phyloP scores from a whole-genome alignment of 2,329 filamentous ascomycete species.

The Epichloe uncinata region DNA sequence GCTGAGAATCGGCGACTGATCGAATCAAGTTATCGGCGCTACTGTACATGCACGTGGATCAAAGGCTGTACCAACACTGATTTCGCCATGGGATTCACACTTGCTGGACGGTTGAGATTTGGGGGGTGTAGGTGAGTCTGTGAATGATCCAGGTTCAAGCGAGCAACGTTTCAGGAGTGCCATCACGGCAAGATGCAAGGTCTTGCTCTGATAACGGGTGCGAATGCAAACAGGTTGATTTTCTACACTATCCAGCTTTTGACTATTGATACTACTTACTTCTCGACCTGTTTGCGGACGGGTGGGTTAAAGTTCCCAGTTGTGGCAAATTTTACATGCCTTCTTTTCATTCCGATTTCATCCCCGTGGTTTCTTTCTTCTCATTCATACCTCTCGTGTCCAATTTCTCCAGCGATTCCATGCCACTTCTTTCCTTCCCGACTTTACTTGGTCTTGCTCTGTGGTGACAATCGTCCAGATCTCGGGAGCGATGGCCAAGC shows the following conservation, averaged over 20 bases:
- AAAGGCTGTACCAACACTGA: not conserved
- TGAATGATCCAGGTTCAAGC: too few species aligned
- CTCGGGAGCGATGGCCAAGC: constrained; percentile 3
- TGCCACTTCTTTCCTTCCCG: not conserved
- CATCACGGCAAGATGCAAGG: too few species aligned
- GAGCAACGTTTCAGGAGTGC: too few species aligned
- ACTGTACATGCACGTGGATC: not conserved
- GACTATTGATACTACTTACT: not conserved
- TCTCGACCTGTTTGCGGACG: too few species aligned
- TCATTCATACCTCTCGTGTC: too few species aligned
- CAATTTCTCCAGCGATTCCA: not conserved
- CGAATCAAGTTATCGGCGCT: not conserved
- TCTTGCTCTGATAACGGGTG: not conserved
- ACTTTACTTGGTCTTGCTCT: not conserved
- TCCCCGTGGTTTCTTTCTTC: too few species aligned
- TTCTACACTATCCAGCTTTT: not conserved
- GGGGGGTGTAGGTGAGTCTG: too few species aligned
- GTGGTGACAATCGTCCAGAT: not conserved
- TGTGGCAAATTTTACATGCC: not conserved
- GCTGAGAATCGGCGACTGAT: not conserved
- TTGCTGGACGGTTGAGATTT: too few species aligned
- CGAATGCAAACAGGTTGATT: not conserved
- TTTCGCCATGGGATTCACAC: not conserved
- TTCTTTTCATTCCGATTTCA: too few species aligned
- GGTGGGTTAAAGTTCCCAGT: too few species aligned